A percentile compares a stretch with the other conserved stretches of the same genome.
Conservation (phyloP, 345 rosid species). For the Carallia pectinifolia region DNA sequence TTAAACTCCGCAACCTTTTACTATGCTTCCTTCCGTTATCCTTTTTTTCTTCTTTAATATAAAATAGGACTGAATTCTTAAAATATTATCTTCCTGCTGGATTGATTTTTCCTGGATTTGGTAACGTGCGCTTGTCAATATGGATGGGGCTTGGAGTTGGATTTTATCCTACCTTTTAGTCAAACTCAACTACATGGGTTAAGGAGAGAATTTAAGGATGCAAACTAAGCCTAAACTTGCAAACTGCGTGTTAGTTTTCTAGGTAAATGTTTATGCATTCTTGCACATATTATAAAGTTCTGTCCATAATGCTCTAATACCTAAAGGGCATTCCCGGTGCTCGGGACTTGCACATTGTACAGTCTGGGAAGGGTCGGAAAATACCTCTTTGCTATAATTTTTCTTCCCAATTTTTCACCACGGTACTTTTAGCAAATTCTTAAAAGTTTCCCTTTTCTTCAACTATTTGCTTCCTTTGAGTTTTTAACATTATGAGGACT, state of each 20-base stretch:
- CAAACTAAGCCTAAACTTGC: background rate
- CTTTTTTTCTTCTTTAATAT: background rate
- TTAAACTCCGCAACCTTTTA: background rate
- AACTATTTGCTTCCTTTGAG: background rate
- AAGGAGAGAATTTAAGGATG: background rate
- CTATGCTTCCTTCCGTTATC: too few relatives aligned
- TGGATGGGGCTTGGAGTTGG: background rate
- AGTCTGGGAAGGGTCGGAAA: too few relatives aligned
- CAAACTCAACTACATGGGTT: too few relatives aligned
- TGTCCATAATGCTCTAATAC: background rate
- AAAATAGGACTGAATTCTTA: background rate
- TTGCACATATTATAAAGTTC: too few relatives aligned
- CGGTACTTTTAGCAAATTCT: too few relatives aligned
- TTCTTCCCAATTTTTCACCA: too few relatives aligned
- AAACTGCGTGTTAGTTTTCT: too few relatives aligned
- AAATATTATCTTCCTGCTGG: background rate
- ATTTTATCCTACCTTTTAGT: too few relatives aligned
- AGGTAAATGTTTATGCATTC: too few relatives aligned
- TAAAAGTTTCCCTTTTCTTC: background rate
- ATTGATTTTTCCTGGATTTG: background rate
- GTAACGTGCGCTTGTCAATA: background rate
- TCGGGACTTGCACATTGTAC: too few relatives aligned
- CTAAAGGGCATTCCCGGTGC: too few relatives aligned
- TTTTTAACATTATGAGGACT: slow-evolving; percentile 21
- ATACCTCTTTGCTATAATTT: background rate